Conservation (phyloP, 495 filamentous ascomycete genomes). For the Penicillium manginii region DNA sequence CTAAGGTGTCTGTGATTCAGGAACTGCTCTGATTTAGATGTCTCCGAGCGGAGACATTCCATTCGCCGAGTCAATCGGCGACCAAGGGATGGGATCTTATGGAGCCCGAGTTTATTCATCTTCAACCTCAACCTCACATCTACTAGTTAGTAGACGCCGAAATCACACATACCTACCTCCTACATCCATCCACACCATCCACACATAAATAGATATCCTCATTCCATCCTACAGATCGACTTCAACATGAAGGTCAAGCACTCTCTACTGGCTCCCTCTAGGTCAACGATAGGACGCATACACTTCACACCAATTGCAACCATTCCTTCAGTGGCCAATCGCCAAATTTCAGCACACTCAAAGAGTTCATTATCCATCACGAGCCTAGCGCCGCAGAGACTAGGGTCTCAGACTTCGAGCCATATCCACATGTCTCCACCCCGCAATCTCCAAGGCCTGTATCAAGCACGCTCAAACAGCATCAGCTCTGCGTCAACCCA, state of each 20-base stretch:
- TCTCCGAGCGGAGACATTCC: slow-evolving; percentile 11
- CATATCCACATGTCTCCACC: not conserved
- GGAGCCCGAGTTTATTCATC: slow-evolving; percentile 10
- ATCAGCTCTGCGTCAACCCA: slow-evolving; percentile 6
- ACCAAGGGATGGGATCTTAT: slow-evolving; percentile 15
- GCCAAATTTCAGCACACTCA: not conserved
- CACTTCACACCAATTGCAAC: not conserved
- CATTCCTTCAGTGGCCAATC: not conserved
- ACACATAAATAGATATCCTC: no score
- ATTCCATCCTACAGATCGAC: not conserved
- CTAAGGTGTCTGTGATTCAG: no score
- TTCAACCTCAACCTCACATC: not conserved
- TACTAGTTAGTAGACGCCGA: not conserved
- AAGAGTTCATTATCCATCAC: not conserved
- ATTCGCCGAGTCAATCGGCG: slow-evolving; percentile 25
- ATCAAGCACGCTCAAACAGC: slow-evolving; percentile 5
- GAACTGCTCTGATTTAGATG: not conserved
- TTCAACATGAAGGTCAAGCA: not conserved
- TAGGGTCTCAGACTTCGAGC: not conserved
- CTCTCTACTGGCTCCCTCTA: not conserved
- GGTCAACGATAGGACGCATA: not conserved
- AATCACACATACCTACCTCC: not conserved
- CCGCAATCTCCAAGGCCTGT: not conserved
- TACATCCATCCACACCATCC: no score
- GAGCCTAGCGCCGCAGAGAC: not conserved